These are phyloP conservation scores for Jamesozyma piceae DNA, from an alignment of 805 yeast genomes.

Conservation along the genomic window DNA sequence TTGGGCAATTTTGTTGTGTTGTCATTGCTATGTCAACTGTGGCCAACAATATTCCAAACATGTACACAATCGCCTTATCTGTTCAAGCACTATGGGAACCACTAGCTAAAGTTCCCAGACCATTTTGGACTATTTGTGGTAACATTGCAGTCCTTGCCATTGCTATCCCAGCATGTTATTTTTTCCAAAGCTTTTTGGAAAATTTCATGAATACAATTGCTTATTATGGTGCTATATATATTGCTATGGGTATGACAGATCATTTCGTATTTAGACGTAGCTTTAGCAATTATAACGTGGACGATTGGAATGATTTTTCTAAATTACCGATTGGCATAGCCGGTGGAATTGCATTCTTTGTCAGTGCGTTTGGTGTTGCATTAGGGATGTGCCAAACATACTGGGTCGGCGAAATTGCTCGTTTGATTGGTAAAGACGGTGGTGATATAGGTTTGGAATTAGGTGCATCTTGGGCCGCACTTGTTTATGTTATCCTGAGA, in stretches of 20 bases:
- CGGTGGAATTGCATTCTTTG: conserved; percentile 65
- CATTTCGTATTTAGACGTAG: conserved; percentile 69
- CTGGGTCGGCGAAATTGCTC: conserved; percentile 65
- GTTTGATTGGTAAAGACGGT: conserved; percentile 41
- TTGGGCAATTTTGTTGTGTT: conserved; percentile 85
- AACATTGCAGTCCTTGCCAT: conserved; percentile 71
- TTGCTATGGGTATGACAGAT: conserved; percentile 61
- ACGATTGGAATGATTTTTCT: conserved; percentile 46
- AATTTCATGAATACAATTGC: conserved; percentile 86
- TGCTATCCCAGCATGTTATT: conserved; percentile 78
- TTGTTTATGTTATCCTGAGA: conserved; percentile 52
- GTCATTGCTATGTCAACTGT: conserved; percentile 74
- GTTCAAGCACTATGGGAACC: conserved; percentile 77
- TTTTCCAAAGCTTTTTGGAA: conserved; percentile 60
- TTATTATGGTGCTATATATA: conserved; percentile 83
- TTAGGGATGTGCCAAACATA: conserved; percentile 82
- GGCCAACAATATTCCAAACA: conserved; percentile 85
- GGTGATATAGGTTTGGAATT: conserved; percentile 78
- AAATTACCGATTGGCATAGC: conserved; percentile 68
- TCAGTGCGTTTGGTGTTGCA: conserved; percentile 78
- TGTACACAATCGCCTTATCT: conserved; percentile 79
- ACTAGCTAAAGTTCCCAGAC: conserved; percentile 66
- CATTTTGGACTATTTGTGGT: conserved; percentile 69
- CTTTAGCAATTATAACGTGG: conserved; percentile 49
- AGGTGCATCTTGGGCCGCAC: conserved; percentile 55